These are phyloP conservation scores for Enterospora canceri DNA, from an alignment of 371 early-diverging fungal genomes.

Conservation along the genomic window DNA sequence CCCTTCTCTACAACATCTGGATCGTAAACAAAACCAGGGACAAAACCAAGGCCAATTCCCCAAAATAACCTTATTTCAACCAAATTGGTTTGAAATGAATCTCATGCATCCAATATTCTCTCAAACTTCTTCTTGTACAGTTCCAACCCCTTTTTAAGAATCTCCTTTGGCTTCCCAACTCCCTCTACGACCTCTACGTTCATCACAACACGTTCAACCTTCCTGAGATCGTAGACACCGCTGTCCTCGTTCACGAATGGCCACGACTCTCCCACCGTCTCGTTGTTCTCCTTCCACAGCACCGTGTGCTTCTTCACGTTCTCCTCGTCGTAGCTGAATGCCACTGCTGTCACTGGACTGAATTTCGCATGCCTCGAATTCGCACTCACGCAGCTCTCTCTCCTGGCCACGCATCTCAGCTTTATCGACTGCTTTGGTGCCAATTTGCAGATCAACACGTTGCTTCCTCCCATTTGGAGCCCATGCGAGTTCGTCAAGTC, in stretches of 20 bases:
- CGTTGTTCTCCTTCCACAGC: slow-evolving; percentile 73
- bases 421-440: slow-evolving; percentile 80
- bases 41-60: too few species aligned
- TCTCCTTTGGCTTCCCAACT: slow-evolving; percentile 39
- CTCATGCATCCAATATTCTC: slow-evolving; percentile 12
- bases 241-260: slow-evolving; percentile 33
- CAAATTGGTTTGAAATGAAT: too few species aligned
- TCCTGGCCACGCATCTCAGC: slow-evolving; percentile 71
- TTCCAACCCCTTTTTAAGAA: slow-evolving; percentile 34
- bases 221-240: slow-evolving; percentile 6
- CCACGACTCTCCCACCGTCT: slow-evolving; percentile 59
- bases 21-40: too few species aligned
- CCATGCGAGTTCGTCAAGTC: slow-evolving; percentile 61
- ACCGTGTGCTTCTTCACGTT: slow-evolving; percentile 73
- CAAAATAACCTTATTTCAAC: too few species aligned
- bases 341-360: slow-evolving; percentile 82
- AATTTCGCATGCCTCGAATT: slow-evolving; percentile 93
- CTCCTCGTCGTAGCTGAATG: slow-evolving; percentile 88
- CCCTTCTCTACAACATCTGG: too few species aligned
- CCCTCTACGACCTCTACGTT: slow-evolving; percentile 54
- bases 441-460: slow-evolving; percentile 80
- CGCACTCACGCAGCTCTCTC: slow-evolving; percentile 64
- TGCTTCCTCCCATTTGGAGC: slow-evolving; percentile 64
- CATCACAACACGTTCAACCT: slow-evolving; percentile 40
- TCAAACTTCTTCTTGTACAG: slow-evolving; percentile 43